Base-by-base conservation (phyloP, 352 stramenopile species). In the Phytophthora melonis region DNA sequence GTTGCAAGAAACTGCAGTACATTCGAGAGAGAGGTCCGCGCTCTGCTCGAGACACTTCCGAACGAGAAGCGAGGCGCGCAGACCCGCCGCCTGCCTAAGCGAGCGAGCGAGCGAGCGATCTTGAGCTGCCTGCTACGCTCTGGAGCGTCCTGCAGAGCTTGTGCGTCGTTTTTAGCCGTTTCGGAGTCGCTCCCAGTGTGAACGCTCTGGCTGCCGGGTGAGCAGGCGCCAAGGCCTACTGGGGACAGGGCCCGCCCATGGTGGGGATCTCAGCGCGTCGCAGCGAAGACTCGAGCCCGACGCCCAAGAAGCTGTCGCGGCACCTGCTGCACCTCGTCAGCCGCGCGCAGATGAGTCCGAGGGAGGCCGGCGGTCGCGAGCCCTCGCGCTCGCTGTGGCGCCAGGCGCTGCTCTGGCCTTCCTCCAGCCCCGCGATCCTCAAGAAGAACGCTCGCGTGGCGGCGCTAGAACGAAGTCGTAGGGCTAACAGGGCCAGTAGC, bases 361-460 rank as follows among this genome's bases (percentile, higher is more conserved):
- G 63, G 41, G 70, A 72, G 49, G 66, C 36, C 19, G 52, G 13
- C 19, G 52, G 13, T n/a, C 59, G 66, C 52, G 77, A 78, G 41
- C 64, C 63, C 11, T 59, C 69, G 23, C 74, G 80, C 19, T 75
- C 72, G 21, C 43, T 79, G 36, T 84, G 80, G 80, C 78, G 63
- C 41, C 76, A 82, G n/a, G 68, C 66, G 36, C 43, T 79, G 43
- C 59, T 80, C 1, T 84, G 80, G 80, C 66, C 77, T 4, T 81
- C 67, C 4, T 81, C 67, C 4, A 81, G 61, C n/a, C 49, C 74
- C 0, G 61, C 67, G 14, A 68, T 82, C 36, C 63, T 70, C 19
- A 82, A 82, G 70, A 83, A 84, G 23, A 78, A 79, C 49, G 63
- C 63, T 14, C 72, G 74, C 14, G 30, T 72, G 58, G 66, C 60